These are phyloP conservation scores for Liriodendron chinense DNA, from an alignment of 164 flowering plant species.

Conservation along the genomic window DNA sequence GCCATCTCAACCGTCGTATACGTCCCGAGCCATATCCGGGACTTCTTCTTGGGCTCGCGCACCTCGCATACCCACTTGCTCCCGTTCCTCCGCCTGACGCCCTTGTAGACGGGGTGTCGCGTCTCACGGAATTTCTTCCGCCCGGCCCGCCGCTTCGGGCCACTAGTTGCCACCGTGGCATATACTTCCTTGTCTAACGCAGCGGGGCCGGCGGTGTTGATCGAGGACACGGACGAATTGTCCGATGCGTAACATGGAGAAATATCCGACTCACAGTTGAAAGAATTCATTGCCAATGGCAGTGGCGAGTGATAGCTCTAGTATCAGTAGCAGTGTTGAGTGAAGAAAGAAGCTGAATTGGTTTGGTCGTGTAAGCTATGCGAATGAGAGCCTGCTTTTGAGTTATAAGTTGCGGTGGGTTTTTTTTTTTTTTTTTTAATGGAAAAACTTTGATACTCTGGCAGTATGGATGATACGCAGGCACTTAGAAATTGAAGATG, in stretches of 20 bases:
- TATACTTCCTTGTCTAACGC: neutral
- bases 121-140: slow-evolving; percentile 76
- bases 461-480: too few relatives aligned
- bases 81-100: slow-evolving; percentile 46
- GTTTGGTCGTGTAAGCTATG: neutral
- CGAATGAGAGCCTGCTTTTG: too few relatives aligned
- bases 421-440: too few relatives aligned
- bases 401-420: too few relatives aligned
- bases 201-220: neutral
- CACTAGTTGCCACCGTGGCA: slow-evolving; percentile 1
- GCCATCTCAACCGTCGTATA: slow-evolving; percentile 39
- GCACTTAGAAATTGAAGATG: too few relatives aligned
- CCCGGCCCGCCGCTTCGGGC: slow-evolving; percentile 53
- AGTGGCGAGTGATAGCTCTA: too few relatives aligned
- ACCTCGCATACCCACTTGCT: slow-evolving; percentile 60
- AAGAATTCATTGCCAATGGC: neutral
- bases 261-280: neutral
- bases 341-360: neutral
- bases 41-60: slow-evolving; percentile 51
- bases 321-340: neutral
- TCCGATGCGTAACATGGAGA: neutral
- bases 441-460: too few relatives aligned
- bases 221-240: neutral
- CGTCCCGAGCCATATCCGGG: slow-evolving; percentile 64
- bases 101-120: slow-evolving; percentile 67